These are phyloP conservation scores for Backusella circina DNA, from an alignment of 192 early-diverging fungal genomes.

Conservation along the genomic window DNA sequence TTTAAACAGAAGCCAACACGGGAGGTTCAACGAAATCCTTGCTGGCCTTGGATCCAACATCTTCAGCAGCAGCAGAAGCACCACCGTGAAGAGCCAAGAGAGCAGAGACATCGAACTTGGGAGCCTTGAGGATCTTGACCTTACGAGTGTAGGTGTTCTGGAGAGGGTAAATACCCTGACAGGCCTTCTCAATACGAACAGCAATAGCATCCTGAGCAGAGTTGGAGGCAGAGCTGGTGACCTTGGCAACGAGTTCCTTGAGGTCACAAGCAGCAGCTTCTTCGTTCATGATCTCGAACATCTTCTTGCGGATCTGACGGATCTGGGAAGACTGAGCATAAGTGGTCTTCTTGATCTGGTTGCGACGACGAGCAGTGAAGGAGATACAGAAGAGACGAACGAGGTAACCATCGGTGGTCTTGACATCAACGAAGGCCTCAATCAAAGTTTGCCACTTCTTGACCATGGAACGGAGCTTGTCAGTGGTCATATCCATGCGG, in stretches of 20 bases:
- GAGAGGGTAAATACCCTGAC: constrained; percentile 97
- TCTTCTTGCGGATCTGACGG: constrained; percentile 99
- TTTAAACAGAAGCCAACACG: constrained; percentile 36
- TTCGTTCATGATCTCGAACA: constrained; percentile 96
- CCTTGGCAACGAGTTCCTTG: constrained; percentile 94
- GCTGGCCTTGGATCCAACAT: constrained; percentile 70
- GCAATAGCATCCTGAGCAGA: constrained; percentile 83
- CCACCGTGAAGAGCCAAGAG: constrained; percentile 96
- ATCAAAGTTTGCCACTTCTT: constrained; percentile 99
- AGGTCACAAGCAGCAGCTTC: constrained; percentile 86
- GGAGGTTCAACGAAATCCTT: constrained; percentile 88
- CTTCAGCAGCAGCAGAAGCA: constrained; percentile 71
- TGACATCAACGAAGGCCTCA: constrained; percentile 98
- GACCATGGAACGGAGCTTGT: constrained; percentile 99
- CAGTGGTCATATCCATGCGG: constrained; percentile 99
- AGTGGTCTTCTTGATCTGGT: constrained; percentile 97
- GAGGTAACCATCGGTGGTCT: constrained; percentile 99
- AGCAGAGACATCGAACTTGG: constrained; percentile 94
- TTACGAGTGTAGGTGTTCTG: constrained; percentile 96
- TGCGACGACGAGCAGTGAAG: constrained; percentile 91
- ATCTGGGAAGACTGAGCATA: constrained; percentile 98
- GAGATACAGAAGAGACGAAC: constrained; percentile 96
- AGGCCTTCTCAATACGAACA: constrained; percentile 95
- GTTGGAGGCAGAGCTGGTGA: constrained; percentile 63
- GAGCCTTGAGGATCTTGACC: constrained; percentile 98